Conservation (phyloP, 768 basidiomycete genomes). For the Mrakia blollopis region DNA sequence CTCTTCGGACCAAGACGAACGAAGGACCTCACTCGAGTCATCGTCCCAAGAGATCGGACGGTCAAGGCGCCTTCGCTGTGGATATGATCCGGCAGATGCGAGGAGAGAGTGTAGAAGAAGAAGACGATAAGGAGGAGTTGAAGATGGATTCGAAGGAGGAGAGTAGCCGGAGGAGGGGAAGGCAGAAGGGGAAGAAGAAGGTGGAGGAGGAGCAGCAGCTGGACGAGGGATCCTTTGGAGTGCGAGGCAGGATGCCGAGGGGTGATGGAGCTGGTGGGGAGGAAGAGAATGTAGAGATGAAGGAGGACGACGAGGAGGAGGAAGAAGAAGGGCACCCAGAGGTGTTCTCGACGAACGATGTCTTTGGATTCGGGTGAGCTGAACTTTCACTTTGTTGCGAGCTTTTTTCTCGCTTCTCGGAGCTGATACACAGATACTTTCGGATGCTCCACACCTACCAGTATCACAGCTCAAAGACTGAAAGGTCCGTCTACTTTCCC, state of each 20-base stretch:
- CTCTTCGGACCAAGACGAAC: not conserved
- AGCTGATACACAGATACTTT: not conserved
- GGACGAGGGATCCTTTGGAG: not conserved
- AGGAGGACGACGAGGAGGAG: conserved; percentile 7
- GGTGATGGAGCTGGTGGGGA: not conserved
- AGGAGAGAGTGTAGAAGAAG: not conserved
- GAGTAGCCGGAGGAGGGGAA: not conserved
- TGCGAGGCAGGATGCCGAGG: too few species aligned
- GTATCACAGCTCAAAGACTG: not conserved
- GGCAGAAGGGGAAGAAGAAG: too few species aligned
- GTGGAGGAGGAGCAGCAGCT: too few species aligned
- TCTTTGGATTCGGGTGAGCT: conserved; percentile 3
- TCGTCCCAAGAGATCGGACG: not conserved
- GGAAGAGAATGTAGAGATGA: not conserved
- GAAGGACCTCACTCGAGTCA: not conserved
- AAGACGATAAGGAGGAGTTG: not conserved
- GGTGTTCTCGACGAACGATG: conserved; percentile 1
- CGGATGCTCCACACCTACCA: not conserved
- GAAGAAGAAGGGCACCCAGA: not conserved
- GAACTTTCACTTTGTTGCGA: too few species aligned
- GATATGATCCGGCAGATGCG: conserved; percentile 18
- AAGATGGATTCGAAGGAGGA: not conserved
- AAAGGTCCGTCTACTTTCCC: not conserved
- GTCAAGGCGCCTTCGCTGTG: not conserved
- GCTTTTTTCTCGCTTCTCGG: not conserved